Conservation (phyloP, 768 basidiomycete species). For the Coprinellus aureogranulatus region DNA sequence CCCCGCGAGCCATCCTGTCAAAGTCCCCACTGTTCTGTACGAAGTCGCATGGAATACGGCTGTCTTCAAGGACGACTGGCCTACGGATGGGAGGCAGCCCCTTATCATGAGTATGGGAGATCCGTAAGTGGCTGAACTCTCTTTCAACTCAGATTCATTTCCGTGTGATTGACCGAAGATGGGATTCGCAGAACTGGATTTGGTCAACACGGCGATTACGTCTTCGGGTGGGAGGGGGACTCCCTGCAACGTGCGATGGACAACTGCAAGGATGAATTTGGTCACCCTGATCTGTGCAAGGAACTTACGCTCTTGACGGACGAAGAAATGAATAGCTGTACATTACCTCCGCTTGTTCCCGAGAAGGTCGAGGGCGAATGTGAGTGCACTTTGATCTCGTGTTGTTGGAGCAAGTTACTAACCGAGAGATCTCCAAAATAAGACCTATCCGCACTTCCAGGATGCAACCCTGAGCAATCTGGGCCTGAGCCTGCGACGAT, state of each 20-base stretch:
- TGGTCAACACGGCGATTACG: conserved; percentile 9
- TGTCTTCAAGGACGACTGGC: conserved; percentile 1
- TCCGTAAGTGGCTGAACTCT: too few species aligned
- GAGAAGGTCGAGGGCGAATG: conserved; percentile 9
- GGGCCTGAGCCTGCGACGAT: conserved; percentile 9
- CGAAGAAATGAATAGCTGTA: conserved; percentile 8
- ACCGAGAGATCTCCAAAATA: neutral
- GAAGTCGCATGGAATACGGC: conserved; percentile 3
- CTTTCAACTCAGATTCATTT: neutral
- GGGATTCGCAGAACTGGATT: conserved; percentile 1
- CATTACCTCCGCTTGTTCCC: neutral
- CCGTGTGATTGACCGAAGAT: neutral
- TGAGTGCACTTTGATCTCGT: neutral
- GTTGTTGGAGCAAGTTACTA: neutral
- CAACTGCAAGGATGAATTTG: conserved; percentile 4
- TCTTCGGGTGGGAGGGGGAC: conserved; percentile 10
- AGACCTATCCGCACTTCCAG: conserved; percentile 5
- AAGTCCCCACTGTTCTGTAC: conserved; percentile 3
- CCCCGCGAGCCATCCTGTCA: conserved; percentile 8
- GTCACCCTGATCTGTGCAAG: conserved; percentile 1
- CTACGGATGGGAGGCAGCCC: conserved; percentile 7
- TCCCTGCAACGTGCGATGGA: conserved; percentile 10
- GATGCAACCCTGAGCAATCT: conserved; percentile 9
- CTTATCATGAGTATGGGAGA: conserved; percentile 4
- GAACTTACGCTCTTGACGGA: conserved; percentile 7